Conservation (phyloP, 179 eudicot genomes). For the Beta lomatogona region DNA sequence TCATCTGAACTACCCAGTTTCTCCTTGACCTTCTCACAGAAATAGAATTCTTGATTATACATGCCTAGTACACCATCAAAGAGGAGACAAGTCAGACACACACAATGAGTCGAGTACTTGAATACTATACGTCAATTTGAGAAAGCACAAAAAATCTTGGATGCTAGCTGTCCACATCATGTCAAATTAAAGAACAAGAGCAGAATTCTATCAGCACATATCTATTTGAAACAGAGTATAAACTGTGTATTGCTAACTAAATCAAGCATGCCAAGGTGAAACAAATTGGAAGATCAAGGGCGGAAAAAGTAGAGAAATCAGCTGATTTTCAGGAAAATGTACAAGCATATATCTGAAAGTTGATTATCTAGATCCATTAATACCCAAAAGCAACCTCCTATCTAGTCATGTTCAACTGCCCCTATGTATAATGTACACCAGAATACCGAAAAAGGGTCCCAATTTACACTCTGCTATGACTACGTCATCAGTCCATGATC, state of each 20-base stretch:
- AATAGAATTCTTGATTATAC: slow-evolving; percentile 68
- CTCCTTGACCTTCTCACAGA: slow-evolving; percentile 93
- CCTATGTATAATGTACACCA: neutral
- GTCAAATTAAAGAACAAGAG: neutral
- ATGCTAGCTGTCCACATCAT: neutral
- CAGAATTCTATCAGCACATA: neutral
- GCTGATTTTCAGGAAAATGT: neutral
- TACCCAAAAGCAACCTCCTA: neutral
- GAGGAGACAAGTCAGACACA: slow-evolving; percentile 10
- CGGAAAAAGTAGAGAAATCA: neutral
- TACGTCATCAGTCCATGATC: neutral
- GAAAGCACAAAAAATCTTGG: neutral
- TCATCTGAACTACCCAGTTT: slow-evolving; percentile 63
- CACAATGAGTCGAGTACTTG: neutral
- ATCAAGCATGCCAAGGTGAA: neutral
- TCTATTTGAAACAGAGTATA: neutral
- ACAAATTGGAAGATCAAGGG: neutral
- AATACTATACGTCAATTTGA: neutral
- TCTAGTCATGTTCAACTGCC: neutral
- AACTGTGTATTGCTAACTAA: neutral
- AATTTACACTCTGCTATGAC: neutral
- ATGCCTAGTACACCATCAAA: slow-evolving; percentile 46
- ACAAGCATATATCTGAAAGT: neutral
- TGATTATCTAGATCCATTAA: neutral
- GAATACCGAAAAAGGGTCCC: neutral